phyloP scores from a whole-genome alignment of 768 basidiomycete genomes.

The Psilocybe tampanensis region DNA sequence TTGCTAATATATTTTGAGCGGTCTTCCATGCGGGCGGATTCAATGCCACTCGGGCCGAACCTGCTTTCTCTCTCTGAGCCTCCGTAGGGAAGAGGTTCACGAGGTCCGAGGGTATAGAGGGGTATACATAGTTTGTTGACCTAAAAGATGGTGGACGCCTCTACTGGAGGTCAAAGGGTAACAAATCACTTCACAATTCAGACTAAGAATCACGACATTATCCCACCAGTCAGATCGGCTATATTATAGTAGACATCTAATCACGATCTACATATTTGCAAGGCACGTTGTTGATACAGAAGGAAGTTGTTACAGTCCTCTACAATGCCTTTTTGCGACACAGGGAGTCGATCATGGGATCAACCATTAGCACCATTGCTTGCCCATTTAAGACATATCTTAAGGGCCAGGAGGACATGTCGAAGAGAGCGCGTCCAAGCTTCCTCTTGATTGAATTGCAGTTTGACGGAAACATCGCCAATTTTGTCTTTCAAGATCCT shows the following conservation, averaged over 20 bases:
- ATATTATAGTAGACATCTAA: slow-evolving; percentile 6
- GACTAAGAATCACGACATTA: slow-evolving; percentile 28
- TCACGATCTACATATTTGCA: slow-evolving; percentile 4
- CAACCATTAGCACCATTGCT: slow-evolving; percentile 75
- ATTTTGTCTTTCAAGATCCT: slow-evolving; percentile 95
- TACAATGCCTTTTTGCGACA: not conserved
- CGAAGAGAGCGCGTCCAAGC: slow-evolving; percentile 92
- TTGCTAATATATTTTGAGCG: slow-evolving; percentile 21
- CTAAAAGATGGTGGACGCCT: not conserved
- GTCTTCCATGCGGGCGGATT: slow-evolving; percentile 14
- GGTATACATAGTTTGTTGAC: not conserved
- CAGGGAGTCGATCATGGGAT: slow-evolving; percentile 18
- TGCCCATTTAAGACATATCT: slow-evolving; percentile 86
- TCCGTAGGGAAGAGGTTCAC: not conserved
- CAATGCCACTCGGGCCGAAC: slow-evolving; percentile 22
- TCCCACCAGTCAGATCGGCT: not conserved
- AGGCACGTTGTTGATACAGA: not conserved
- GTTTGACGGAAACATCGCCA: slow-evolving; percentile 90
- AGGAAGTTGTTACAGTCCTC: too few relatives aligned
- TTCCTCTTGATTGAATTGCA: slow-evolving; percentile 95
- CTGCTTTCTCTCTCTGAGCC: not conserved
- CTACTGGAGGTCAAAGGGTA: not conserved
- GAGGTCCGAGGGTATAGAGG: not conserved
- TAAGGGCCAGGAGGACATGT: slow-evolving; percentile 87
- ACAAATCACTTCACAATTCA: slow-evolving; percentile 16